phyloP scores from a whole-genome alignment of 2,329 filamentous ascomycete species.

The Cladobotryum protrusum region DNA sequence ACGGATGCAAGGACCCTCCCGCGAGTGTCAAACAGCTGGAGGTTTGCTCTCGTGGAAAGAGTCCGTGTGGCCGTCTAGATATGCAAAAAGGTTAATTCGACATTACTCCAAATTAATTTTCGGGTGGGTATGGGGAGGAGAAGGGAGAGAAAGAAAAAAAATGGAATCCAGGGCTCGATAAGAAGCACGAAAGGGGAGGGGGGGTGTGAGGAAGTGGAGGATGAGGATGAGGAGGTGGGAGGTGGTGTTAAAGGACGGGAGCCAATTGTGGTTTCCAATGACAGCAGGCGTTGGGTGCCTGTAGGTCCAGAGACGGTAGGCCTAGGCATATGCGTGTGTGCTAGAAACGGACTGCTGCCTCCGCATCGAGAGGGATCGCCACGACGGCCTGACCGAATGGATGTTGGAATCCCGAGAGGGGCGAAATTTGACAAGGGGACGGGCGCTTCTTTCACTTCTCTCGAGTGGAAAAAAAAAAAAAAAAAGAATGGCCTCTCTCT shows the following conservation, averaged over 20 bases:
- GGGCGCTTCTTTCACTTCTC: background rate
- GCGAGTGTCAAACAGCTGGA: background rate
- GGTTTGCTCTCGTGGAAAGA: constrained; percentile 7
- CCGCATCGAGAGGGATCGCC: constrained; percentile 11
- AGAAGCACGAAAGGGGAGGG: background rate
- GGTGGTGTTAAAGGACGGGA: background rate
- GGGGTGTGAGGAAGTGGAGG: background rate
- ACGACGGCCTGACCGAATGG: constrained; percentile 7
- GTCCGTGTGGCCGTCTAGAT: constrained; percentile 12
- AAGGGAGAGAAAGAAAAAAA: background rate
- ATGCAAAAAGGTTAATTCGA: constrained; percentile 15
- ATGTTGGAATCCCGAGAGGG: constrained; percentile 2
- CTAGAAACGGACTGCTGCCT: constrained; percentile 7
- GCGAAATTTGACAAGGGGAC: background rate
- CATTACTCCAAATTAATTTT: constrained; percentile 23
- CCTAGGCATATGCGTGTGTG: background rate
- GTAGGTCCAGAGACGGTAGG: no score
- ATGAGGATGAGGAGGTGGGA: background rate
- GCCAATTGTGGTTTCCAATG: background rate
- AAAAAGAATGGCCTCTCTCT: no score
- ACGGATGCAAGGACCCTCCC: constrained; percentile 4
- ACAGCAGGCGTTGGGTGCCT: background rate
- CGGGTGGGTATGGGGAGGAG: background rate
- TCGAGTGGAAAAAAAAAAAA: background rate
- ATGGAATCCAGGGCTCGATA: background rate